phyloP scores from a whole-genome alignment of 768 basidiomycete species.

The Xerocomus brunneocitrinus region DNA sequence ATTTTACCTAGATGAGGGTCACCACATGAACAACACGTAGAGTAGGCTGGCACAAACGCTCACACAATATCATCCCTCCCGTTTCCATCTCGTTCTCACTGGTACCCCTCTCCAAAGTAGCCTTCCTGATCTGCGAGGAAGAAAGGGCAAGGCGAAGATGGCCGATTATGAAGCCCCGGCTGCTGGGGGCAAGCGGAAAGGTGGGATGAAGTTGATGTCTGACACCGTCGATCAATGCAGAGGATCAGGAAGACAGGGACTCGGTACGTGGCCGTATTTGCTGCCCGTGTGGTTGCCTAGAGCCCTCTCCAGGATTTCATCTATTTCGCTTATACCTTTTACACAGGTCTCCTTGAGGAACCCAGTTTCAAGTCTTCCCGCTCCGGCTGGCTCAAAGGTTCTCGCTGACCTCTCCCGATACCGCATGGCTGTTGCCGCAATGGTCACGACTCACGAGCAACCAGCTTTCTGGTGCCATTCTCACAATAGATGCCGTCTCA shows the following conservation, averaged over 20 bases:
- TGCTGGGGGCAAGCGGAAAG: constrained; percentile 66
- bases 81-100: constrained; percentile 89
- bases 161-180: constrained; percentile 43
- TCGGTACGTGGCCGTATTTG: constrained; percentile 39
- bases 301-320: constrained; percentile 92
- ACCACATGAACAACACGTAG: constrained; percentile 96
- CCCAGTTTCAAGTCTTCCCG: constrained; percentile 64
- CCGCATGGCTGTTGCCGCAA: constrained; percentile 85
- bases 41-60: constrained; percentile 88
- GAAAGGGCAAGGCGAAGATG: constrained; percentile 59
- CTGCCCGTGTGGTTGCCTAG: too few species aligned
- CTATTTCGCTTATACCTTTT: constrained; percentile 92
- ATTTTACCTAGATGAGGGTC: constrained; percentile 71
- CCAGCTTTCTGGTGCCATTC: constrained; percentile 37
- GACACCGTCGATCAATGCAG: constrained; percentile 68
- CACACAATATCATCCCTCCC: constrained; percentile 87
- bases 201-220: constrained; percentile 68
- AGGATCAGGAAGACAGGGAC: constrained; percentile 76
- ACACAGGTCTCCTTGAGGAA: constrained; percentile 86
- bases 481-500: constrained; percentile 56
- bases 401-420: constrained; percentile 95
- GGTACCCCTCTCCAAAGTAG: constrained; percentile 97
- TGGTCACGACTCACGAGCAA: constrained; percentile 62
- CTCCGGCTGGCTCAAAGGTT: constrained; percentile 89
- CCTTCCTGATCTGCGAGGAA: constrained; percentile 83